Base-by-base conservation (phyloP, 257 asterid species). In the Prunella vulgaris region DNA sequence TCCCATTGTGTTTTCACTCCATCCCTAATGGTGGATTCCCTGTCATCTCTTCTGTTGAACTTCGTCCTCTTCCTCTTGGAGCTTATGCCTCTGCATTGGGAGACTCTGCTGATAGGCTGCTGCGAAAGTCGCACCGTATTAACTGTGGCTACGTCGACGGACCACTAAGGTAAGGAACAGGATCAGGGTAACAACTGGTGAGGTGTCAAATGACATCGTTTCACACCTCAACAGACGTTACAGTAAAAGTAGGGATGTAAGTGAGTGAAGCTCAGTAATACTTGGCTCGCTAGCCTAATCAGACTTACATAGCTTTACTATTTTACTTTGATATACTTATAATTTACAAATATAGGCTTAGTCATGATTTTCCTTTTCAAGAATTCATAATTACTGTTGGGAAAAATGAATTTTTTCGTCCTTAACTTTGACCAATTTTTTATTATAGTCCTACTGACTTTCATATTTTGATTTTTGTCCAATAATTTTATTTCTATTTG, bases 91-190 rank as follows among this genome's bases (percentile, higher is more conserved):
- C 56, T 64, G 90, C 79, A 14, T 51, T 83, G 66, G 86, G 81
- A 56, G 89, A 78, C 46, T 73, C 74, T 20, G 78, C 70, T 0
- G 62, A 76, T 48, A 87, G 78, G 81, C 68, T 90, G 21, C 84
- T 93, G 15, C 82, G 86, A 78, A 90, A 87, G 81, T 76, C 87
- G 22, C 84, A 85, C 25, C 86, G 98, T 8, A 81, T 90, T 61
- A 93, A 93, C 75, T 83, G 92, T 75, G 98, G 97, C 5, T 90
- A 88, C 70, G 80, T 35, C 15, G 95, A 90, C 75, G 97, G 96
- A 70, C 69, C 90, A 7, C 68, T 93, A 20, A 86, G 93, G 98
- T 89, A 72, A 66, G 62, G 40, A 51, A 4, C 27, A 25, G 53
- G 27, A 17, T 14, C 49, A 7, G 0, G 17, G 3, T 38, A 14